Base-by-base conservation (phyloP, 139 green algal species). In the Chlamydomonas sphaeroides region DNA sequence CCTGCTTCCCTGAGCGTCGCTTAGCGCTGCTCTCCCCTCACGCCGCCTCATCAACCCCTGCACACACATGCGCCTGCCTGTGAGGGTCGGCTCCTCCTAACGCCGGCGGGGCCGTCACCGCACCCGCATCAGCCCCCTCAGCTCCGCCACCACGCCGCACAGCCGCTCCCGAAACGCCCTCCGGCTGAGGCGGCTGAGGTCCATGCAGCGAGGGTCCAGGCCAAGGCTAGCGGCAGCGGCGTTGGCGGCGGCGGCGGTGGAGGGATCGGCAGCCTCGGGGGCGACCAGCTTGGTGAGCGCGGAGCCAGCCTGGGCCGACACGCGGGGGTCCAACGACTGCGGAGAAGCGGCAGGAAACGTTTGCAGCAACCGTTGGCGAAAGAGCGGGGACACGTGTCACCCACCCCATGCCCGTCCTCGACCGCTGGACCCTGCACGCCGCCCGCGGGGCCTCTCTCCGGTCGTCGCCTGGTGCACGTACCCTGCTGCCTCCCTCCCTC, bases 61-160 rank as follows among this genome's bases (percentile, higher is more conserved):
- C n/a, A n/a, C n/a, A n/a, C n/a, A n/a, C n/a, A n/a, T n/a, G n/a
- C n/a, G n/a, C n/a, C n/a, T n/a, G n/a, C n/a, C n/a, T n/a, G n/a
- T n/a, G n/a, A n/a, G n/a, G n/a, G n/a, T n/a, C n/a, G n/a, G n/a
- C n/a, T n/a, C n/a, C n/a, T n/a, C n/a, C n/a, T n/a, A n/a, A n/a
- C n/a, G n/a, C n/a, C 45, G 45, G 45, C 45, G 10, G 10, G 45
- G 14, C 45, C 45, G 14, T 33, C 45, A 79, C 39, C 73, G 36
- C 73, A 80, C 73, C 7, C 73, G 38, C 56, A 80, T 28, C 57
- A 80, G 56, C 20, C 73, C 73, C 20, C 73, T 7, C 56, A 80
- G 57, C 73, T 80, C 73, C 28, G 57, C 35, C 17, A 80, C 73
- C 26, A 80, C 73, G 3, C 57, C 57, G n/a, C 75, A 82, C n/a